Conservation (phyloP, 2,329 filamentous ascomycete genomes). For the Ophiocordyceps camponoti-rufipedis region DNA sequence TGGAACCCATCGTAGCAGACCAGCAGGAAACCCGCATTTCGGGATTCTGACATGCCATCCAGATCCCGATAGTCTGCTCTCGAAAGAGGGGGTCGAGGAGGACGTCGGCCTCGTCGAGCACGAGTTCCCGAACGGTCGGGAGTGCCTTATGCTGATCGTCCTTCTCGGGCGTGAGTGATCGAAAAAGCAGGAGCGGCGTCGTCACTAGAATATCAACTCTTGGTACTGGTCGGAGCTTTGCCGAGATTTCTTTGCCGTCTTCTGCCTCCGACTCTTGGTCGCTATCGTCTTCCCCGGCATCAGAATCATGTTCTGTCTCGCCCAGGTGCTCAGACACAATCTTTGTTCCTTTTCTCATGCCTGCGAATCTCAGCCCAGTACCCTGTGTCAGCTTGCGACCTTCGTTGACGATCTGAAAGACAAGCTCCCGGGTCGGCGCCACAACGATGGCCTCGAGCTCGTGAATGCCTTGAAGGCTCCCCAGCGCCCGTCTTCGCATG, state of each 20-base stretch:
- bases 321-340: slow-evolving; percentile 32
- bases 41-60: slow-evolving; percentile 56
- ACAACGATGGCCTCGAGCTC: slow-evolving; percentile 50
- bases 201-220: slow-evolving; percentile 22
- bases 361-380: slow-evolving; percentile 61
- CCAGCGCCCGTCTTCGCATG: slow-evolving; percentile 33
- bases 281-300: slow-evolving; percentile 13
- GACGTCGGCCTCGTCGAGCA: slow-evolving; percentile 90
- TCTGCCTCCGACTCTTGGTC: slow-evolving; percentile 15
- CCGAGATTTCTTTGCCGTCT: slow-evolving; percentile 14
- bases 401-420: slow-evolving; percentile 67
- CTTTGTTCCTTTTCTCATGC: slow-evolving; percentile 73
- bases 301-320: slow-evolving; percentile 18
- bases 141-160: slow-evolving; percentile 30
- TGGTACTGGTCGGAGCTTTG: slow-evolving; percentile 11
- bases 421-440: slow-evolving; percentile 63
- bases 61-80: slow-evolving; percentile 71
- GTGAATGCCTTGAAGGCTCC: slow-evolving; percentile 20
- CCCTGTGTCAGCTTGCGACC: slow-evolving; percentile 61
- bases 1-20: slow-evolving; percentile 95
- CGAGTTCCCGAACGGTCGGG: slow-evolving; percentile 51
- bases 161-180: slow-evolving; percentile 39
- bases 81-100: slow-evolving; percentile 81
- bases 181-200: slow-evolving; percentile 46
- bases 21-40: slow-evolving; percentile 65